phyloP scores from a whole-genome alignment of 371 early-diverging fungal genomes.

The Mucor lusitanicus region DNA sequence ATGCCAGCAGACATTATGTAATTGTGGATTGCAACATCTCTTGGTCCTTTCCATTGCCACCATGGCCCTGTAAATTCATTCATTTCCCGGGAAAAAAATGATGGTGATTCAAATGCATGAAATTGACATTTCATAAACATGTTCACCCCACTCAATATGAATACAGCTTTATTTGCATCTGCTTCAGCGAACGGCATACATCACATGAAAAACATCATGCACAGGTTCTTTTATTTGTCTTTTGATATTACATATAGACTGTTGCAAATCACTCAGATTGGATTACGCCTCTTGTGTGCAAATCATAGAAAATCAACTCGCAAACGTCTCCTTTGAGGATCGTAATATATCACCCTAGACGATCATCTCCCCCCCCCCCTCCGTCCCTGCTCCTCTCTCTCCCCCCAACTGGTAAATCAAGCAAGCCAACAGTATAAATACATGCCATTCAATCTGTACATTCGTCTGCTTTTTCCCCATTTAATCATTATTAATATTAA shows the following conservation, averaged over 20 bases:
- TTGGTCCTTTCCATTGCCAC: background rate
- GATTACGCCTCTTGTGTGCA: background rate
- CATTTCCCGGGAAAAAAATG: constrained; percentile 6
- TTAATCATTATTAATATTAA: background rate
- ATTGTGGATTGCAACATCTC: background rate
- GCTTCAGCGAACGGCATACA: background rate
- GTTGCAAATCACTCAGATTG: background rate
- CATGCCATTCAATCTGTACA: background rate
- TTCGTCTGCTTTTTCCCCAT: background rate
- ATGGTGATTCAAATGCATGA: background rate
- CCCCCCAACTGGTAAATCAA: background rate
- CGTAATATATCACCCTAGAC: background rate
- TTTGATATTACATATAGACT: background rate
- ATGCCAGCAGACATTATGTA: background rate
- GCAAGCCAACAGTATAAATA: constrained; percentile 2
- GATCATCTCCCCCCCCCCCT: background rate
- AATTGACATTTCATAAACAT: background rate
- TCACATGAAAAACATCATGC: constrained; percentile 3
- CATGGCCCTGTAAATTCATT: background rate
- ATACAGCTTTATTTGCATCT: background rate
- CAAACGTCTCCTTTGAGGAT: background rate
- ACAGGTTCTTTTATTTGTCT: background rate
- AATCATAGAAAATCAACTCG: background rate
- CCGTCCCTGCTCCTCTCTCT: background rate
- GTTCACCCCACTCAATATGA: too few relatives aligned